Percentiles rank a stretch among this genome's conserved stretches.
phyloP scores from a whole-genome alignment of 2,329 filamentous ascomycete genomes.

The Pezicula rhizophila region DNA sequence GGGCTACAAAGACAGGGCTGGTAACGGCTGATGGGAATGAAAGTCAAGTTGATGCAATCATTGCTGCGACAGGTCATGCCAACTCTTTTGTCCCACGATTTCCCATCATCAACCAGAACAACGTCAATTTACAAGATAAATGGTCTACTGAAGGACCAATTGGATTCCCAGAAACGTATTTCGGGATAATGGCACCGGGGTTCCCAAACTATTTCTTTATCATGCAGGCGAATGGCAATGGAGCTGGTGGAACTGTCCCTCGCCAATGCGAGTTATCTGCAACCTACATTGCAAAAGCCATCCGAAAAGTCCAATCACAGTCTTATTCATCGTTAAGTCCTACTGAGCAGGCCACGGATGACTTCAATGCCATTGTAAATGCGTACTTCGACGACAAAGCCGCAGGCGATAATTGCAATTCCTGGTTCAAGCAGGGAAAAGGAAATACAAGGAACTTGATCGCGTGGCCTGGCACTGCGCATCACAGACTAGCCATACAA shows the following conservation, averaged over 20 bases:
- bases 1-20: conserved; percentile 29
- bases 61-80: conserved; percentile 23
- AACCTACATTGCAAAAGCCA: conserved; percentile 54
- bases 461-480: conserved; percentile 60
- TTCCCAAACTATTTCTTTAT: conserved; percentile 8
- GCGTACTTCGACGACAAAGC: conserved; percentile 48
- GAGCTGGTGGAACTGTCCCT: conserved; percentile 57
- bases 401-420: conserved; percentile 55
- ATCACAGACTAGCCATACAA: conserved; percentile 51
- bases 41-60: conserved; percentile 22
- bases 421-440: conserved; percentile 63
- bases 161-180: conserved; percentile 3
- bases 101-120: neutral
- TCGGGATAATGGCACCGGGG: neutral
- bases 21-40: conserved; percentile 19
- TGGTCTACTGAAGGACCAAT: conserved; percentile 17
- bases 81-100: conserved; percentile 1
- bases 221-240: conserved; percentile 54
- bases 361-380: conserved; percentile 52
- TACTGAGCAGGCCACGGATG: conserved; percentile 43
- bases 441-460: conserved; percentile 54
- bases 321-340: conserved; percentile 35
- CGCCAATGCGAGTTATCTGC: conserved; percentile 59
- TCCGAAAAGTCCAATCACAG: conserved; percentile 47
- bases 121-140: neutral